Conservation (phyloP, 345 rosid genomes). For the Turritis glabra region DNA sequence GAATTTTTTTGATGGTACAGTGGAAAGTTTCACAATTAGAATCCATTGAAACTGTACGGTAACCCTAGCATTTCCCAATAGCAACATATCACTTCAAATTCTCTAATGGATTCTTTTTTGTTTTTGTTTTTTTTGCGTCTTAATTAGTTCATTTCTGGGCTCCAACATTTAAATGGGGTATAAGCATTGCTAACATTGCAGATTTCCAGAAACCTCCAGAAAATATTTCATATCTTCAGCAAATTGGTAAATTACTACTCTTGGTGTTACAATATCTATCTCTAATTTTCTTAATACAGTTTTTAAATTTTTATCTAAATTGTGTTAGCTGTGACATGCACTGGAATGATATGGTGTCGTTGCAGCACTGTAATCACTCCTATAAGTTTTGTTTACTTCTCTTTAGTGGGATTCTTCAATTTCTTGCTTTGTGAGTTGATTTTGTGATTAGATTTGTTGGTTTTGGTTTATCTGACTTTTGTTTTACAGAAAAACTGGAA, state of each 20-base stretch:
- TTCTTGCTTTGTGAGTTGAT: background rate
- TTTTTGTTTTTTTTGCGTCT: background rate
- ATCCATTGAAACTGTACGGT: background rate
- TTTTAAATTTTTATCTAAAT: background rate
- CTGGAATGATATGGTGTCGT: slow-evolving; percentile 76
- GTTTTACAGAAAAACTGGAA: slow-evolving; percentile 85
- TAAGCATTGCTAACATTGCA: slow-evolving; percentile 53
- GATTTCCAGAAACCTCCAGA: slow-evolving; percentile 55
- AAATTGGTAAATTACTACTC: slow-evolving; percentile 30
- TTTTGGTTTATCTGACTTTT: background rate
- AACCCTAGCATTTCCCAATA: background rate
- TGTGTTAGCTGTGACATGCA: slow-evolving; percentile 63
- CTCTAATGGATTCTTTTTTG: background rate
- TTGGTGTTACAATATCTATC: background rate
- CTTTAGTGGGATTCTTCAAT: background rate
- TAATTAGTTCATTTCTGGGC: slow-evolving; percentile 74
- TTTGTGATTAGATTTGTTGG: background rate
- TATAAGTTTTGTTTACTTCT: slow-evolving; percentile 48
- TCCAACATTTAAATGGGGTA: slow-evolving; percentile 55
- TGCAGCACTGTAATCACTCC: slow-evolving; percentile 80
- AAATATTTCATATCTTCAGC: slow-evolving; percentile 51
- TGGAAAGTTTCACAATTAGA: background rate
- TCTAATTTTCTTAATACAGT: background rate
- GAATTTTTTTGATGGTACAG: background rate
- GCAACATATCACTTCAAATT: background rate